These are phyloP conservation scores for Hyaloscypha variabilis DNA, from an alignment of 495 filamentous ascomycete genomes.

Conservation along the genomic window DNA sequence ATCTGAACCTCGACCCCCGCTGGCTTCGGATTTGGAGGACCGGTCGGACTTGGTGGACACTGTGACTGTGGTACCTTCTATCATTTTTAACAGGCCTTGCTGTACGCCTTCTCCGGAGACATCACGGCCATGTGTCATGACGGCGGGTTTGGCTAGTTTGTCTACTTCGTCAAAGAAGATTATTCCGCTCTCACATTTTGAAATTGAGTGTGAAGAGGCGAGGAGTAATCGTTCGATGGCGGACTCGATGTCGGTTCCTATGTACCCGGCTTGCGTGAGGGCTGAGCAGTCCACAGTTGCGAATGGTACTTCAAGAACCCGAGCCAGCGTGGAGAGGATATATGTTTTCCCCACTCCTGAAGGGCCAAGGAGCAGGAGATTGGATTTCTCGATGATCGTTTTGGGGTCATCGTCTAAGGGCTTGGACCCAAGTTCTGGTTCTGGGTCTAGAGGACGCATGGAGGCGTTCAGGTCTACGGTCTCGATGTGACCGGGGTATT, in stretches of 20 bases:
- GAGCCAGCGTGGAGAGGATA: constrained; percentile 69
- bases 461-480: constrained; percentile 47
- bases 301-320: constrained; percentile 88
- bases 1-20: constrained; percentile 16
- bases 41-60: constrained; percentile 69
- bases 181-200: constrained; percentile 86
- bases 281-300: constrained; percentile 97
- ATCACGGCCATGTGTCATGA: constrained; percentile 64
- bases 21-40: constrained; percentile 16
- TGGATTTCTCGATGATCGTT: constrained; percentile 87
- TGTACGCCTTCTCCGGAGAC: constrained; percentile 94
- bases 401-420: constrained; percentile 45
- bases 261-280: constrained; percentile 96
- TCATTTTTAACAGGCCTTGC: constrained; percentile 92
- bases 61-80: constrained; percentile 93
- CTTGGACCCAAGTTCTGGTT: constrained; percentile 36
- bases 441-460: constrained; percentile 31
- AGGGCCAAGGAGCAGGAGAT: constrained; percentile 89
- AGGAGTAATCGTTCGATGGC: constrained; percentile 89
- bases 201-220: constrained; percentile 87
- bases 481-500: constrained; percentile 74
- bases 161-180: constrained; percentile 96
- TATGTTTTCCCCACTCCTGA: constrained; percentile 97
- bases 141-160: constrained; percentile 72
- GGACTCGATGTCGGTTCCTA: constrained; percentile 92